Evolutionary conservation across 805 yeast species (phyloP).

Genomic region (Sporopachydermia lactativora): DNA sequence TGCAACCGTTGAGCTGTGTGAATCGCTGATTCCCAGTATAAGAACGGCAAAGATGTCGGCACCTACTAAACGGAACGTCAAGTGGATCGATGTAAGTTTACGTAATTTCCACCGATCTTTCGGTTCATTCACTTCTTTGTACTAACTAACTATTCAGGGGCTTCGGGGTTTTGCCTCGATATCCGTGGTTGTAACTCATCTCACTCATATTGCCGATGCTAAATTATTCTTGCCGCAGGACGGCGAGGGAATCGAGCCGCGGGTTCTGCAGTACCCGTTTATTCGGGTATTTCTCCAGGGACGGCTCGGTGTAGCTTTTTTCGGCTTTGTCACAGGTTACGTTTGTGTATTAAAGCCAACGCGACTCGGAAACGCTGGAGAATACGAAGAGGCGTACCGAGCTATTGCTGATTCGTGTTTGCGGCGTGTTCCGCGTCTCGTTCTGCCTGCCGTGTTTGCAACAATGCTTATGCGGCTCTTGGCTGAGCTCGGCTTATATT

Average conservation of each 20-base stretch:
- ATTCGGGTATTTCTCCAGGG: constrained; percentile 1
- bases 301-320: neutral
- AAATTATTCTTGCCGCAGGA: neutral
- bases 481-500: neutral
- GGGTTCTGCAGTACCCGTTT: constrained; percentile 1
- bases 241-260: neutral
- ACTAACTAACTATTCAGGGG: too few species aligned
- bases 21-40: too few species aligned
- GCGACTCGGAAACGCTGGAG: neutral
- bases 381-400: neutral
- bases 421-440: neutral
- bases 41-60: too few species aligned
- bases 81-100: neutral
- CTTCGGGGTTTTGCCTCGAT: neutral
- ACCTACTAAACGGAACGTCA: neutral
- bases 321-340: neutral
- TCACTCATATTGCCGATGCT: neutral
- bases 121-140: too few species aligned
- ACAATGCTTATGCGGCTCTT: neutral
- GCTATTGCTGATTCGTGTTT: neutral
- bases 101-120: too few species aligned
- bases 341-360: constrained; percentile 1
- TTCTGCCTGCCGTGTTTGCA: neutral
- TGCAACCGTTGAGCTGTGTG: too few species aligned
- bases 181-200: neutral